Conservation (phyloP, 2,329 filamentous ascomycete genomes). For the Pleomassaria siparia region DNA sequence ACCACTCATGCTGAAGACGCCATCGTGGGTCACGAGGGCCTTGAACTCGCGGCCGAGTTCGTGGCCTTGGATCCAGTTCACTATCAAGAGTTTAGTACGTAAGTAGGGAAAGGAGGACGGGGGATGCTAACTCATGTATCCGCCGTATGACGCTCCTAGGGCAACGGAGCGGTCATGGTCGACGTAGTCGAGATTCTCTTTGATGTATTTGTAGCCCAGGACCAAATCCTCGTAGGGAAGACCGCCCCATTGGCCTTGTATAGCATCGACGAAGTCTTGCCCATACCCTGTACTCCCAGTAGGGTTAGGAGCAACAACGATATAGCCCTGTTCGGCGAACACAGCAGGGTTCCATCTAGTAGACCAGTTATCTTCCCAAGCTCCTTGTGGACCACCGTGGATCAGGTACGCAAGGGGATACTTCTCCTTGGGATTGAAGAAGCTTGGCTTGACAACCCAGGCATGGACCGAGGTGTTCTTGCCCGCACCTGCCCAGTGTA, state of each 20-base stretch:
- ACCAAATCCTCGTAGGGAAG: slow-evolving; percentile 81
- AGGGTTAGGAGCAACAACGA: slow-evolving; percentile 79
- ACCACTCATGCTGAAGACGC: slow-evolving; percentile 68
- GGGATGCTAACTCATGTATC: slow-evolving; percentile 41
- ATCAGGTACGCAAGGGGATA: slow-evolving; percentile 80
- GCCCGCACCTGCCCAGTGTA: slow-evolving; percentile 68
- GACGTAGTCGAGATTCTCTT: slow-evolving; percentile 65
- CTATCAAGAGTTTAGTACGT: background rate
- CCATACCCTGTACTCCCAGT: slow-evolving; percentile 84
- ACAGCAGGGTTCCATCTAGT: slow-evolving; percentile 85
- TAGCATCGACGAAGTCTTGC: slow-evolving; percentile 73
- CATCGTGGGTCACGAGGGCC: slow-evolving; percentile 85
- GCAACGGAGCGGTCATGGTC: slow-evolving; percentile 71
- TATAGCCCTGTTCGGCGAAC: slow-evolving; percentile 85
- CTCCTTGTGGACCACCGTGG: slow-evolving; percentile 79
- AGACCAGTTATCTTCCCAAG: slow-evolving; percentile 75
- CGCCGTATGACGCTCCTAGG: slow-evolving; percentile 61
- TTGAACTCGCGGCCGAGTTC: slow-evolving; percentile 81
- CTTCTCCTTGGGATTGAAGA: slow-evolving; percentile 69
- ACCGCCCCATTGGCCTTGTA: slow-evolving; percentile 80
- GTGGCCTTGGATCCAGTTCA: slow-evolving; percentile 87
- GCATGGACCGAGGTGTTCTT: slow-evolving; percentile 66
- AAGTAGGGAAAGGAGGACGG: background rate
- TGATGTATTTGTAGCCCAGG: slow-evolving; percentile 73
- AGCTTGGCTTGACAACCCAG: slow-evolving; percentile 63